Base-by-base conservation (phyloP, 768 basidiomycete genomes). In the Serendipita sp. region DNA sequence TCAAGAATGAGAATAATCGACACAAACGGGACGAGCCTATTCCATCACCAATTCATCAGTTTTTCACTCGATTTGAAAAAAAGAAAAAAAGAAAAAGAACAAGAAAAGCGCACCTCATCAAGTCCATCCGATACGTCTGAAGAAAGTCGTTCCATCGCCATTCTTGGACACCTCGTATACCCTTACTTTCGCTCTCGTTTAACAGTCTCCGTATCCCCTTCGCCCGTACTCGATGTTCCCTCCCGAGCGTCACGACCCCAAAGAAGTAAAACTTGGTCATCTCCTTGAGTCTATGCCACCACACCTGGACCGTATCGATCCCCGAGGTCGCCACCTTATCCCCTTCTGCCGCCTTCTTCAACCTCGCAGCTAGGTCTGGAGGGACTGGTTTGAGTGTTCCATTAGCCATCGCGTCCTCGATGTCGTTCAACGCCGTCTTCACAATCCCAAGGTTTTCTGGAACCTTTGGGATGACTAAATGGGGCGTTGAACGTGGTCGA, bases 211-310 rank as follows among this genome's bases (percentile, higher is more conserved):
- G 75, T 58, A 92, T 87, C 8, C 73, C 75, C 3, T 74, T 72
- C 16, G 79, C 82, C 45, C 82, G 78, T 67, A 76, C 76, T 15
- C 82, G 77, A 66, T 91, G 68, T 18, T 66, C 63, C 18, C 62
- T 81, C 40, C 78, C 77, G 69, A 81, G 80, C 66, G 92, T 83
- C 65, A 86, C 77, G 65, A 87, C 75, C 31, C 89, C 91, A 40
- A 82, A 78, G 69, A 77, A 85, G 74, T 93, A 93, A 73, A 93
- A 93, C 86, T 90, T 90, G 85, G 86, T 69, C 8, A 73, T 67
- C 63, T 72, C 45, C 44, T 62, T 67, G 53, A 64, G 48, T 45
- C 58, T 53, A 44, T 68, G 62, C 50, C 36, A 34, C 29, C 40
- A 40, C 36, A 63, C n/a, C 23, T 16, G n/a, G 29, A 71, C 75